Evolutionary conservation across 2,329 filamentous ascomycete genomes (phyloP), one percentile per base, ranked within the genome.

Genomic region (Colletotrichum phormii): DNA sequence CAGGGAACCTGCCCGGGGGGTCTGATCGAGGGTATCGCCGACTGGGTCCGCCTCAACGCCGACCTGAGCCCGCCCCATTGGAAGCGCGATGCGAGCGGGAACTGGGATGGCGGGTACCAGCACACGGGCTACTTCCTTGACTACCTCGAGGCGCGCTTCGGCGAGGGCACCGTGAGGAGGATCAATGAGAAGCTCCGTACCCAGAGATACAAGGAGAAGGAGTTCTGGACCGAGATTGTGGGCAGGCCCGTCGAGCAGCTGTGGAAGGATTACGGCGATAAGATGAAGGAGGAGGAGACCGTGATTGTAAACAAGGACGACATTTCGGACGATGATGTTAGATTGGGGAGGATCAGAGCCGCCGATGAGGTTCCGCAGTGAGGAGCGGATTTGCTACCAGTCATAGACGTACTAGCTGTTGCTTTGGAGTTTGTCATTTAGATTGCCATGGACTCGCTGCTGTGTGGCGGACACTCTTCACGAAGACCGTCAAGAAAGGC

Each of bases 91-190:
- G 78, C 82, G 0, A 79, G 76, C 8, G 88, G 89, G 22, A 87
- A 88, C n/a, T 98, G 95, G 95, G 95, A 98, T 81, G 89, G 88
- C 51, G 95, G 95, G 0, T 98, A 98, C 82, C 93, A 98, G 84
- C 90, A 93, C 76, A 98, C 96, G 7, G 97, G 92, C 0, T 98
- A 94, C 81, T 98, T 98, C 77, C 83, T 98, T 63, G 92, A 97
- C 67, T 98, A 94, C 84, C 84, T 98, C 59, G 95, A 98, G 83
- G 81, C 85, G 46, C 87, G 87, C 60, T 93, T 89, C 76, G 91
- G 90, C 0, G 78, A 81, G 9, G 90, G 89, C 8, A 89, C 89
- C 0, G 86, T 93, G 33, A 84, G 89, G 68, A 87, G 85, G 69
- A 81, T 97, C 62, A 93, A 97, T 78, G 92, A 91, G 78, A 89